Evolutionary conservation across 2,329 filamentous ascomycete species (phyloP), one percentile per base, ranked within the genome.

Genomic region (Apiospora rasikravindrae): DNA sequence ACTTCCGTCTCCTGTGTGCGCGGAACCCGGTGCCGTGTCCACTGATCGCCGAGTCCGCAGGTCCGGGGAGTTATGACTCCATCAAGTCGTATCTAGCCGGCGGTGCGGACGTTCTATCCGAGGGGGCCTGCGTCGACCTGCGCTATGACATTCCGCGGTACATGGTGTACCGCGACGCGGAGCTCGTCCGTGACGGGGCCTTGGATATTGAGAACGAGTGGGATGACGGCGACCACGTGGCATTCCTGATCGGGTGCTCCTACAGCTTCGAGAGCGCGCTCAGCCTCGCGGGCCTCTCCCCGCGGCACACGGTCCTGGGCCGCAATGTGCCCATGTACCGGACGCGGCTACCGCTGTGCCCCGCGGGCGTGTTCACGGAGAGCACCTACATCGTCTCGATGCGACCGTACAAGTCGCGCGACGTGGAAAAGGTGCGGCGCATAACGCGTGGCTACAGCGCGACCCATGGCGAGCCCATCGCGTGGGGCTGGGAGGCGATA

Each of bases 11-110:
- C 24, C 86, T 92, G 33, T 92, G 90, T 78, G 82, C 83, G 1
- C 85, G 89, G 68, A 92, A 92, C 74, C 88, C 90, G 2, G 89
- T 91, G 0, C 86, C 90, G 0, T 92, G 90, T 75, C 90, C 90
- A 0, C 81, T 92, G 0, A 82, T 92, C 13, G 89, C 86, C 16
- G 86, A 88, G 76, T 89, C 86, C 3, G 79, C 81, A 0, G 61
- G 74, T 0, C 80, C 82, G 0, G 89, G 89, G 4, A 77, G 81
- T 53, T 86, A 81, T 73, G 76, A 79, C 67, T 73, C 78, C 2
- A 76, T 87, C n/a, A 82, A 79, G 26, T 82, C 81, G 1, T 73
- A 78, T 70, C 47, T 83, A 6, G 71, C 74, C 1, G 74, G 70
- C 0, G 74, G 70, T 33, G 24, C 71, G 53, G 68, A 72, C 10